Evolutionary conservation across 2,329 filamentous ascomycete genomes (phyloP).

Genomic region (Talaromyces albobiverticillius): DNA sequence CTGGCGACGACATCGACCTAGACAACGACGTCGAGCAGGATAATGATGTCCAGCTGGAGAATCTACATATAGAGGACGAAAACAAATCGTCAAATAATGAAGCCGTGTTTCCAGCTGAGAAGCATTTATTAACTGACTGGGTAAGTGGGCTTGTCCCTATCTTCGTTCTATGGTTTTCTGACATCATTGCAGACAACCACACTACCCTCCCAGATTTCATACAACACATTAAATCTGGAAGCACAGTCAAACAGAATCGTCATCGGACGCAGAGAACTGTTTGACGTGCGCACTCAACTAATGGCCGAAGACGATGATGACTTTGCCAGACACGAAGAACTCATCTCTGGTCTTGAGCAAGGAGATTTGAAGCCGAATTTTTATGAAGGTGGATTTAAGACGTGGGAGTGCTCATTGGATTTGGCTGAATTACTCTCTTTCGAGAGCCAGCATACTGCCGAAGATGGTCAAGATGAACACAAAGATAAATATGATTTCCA

Average conservation of each 20-base stretch:
- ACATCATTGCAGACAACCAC: constrained; percentile 45
- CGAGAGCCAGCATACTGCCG: constrained; percentile 15
- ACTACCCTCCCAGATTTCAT: constrained; percentile 60
- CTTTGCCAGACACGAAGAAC: constrained; percentile 23
- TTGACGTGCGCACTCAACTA: constrained; percentile 62
- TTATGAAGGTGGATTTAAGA: constrained; percentile 68
- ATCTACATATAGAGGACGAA: constrained; percentile 27
- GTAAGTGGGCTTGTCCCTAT: not conserved
- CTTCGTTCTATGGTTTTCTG: not conserved
- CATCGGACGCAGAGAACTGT: constrained; percentile 59
- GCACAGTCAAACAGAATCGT: not conserved
- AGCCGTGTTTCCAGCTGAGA: constrained; percentile 4
- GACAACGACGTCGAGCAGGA: constrained; percentile 26
- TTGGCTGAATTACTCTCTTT: constrained; percentile 44
- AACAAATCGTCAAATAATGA: not conserved
- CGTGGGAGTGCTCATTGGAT: constrained; percentile 65
- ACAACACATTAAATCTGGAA: constrained; percentile 44
- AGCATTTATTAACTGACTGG: constrained; percentile 14
- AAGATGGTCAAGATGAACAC: too few relatives aligned
- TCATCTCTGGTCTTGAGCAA: constrained; percentile 50
- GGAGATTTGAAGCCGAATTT: constrained; percentile 59
- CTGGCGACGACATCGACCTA: constrained; percentile 57
- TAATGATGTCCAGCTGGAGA: constrained; percentile 51
- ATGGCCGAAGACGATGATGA: constrained; percentile 56
- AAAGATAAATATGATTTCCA: too few relatives aligned